Evolutionary conservation across 768 basidiomycete genomes (phyloP).

Genomic region (Termitomyces heimii): DNA sequence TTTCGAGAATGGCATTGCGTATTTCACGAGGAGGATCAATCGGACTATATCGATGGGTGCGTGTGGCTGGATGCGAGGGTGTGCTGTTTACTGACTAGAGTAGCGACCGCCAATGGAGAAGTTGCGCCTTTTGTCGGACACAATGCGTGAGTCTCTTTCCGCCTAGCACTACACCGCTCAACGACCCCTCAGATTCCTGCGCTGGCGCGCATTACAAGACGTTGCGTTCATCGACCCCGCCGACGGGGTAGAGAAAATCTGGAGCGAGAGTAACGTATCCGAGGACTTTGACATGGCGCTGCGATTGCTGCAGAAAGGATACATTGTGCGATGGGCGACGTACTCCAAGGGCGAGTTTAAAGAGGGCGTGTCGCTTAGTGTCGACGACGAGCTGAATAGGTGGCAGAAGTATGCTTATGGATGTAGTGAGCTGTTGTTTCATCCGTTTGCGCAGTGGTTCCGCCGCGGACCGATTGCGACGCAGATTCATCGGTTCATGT

Average conservation of each 20-base stretch:
- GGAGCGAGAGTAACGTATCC: slow-evolving; percentile 72
- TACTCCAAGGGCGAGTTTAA: slow-evolving; percentile 85
- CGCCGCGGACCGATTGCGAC: slow-evolving; percentile 69
- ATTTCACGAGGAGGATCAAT: slow-evolving; percentile 81
- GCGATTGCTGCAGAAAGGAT: slow-evolving; percentile 54
- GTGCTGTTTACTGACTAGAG: no score
- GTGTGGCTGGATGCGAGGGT: no score
- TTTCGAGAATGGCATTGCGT: slow-evolving; percentile 85
- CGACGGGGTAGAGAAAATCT: slow-evolving; percentile 66
- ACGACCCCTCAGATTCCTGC: slow-evolving; percentile 43
- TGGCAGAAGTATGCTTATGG: slow-evolving; percentile 80
- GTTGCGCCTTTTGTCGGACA: slow-evolving; percentile 82
- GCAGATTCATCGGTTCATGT: slow-evolving; percentile 71
- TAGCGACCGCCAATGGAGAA: slow-evolving; percentile 76
- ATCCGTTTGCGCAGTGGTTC: slow-evolving; percentile 76
- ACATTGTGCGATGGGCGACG: slow-evolving; percentile 76
- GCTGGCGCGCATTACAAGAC: slow-evolving; percentile 85
- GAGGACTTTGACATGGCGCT: slow-evolving; percentile 84
- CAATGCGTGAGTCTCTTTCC: slow-evolving; percentile 55
- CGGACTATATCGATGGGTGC: slow-evolving; percentile 66
- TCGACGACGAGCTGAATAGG: slow-evolving; percentile 83
- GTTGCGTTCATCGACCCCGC: slow-evolving; percentile 65
- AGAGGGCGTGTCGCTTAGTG: slow-evolving; percentile 85
- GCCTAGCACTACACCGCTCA: no score
- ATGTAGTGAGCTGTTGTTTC: slow-evolving; percentile 73